These are phyloP conservation scores for Ammopiptanthus mongolicus DNA, from an alignment of 306 rosid genomes.

Conservation along the genomic window DNA sequence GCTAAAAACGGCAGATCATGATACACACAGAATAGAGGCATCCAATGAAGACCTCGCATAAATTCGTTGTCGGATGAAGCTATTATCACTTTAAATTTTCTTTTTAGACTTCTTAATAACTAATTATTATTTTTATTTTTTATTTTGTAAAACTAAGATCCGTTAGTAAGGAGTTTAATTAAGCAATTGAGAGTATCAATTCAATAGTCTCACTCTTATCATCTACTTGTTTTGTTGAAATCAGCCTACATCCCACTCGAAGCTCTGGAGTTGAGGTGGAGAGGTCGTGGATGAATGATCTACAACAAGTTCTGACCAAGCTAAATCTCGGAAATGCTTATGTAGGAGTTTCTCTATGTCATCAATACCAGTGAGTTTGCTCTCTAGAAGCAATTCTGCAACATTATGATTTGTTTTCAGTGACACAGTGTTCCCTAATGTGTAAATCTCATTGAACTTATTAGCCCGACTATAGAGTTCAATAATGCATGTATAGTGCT, in stretches of 20 bases:
- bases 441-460: conserved; percentile 20
- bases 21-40: neutral
- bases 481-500: conserved; percentile 48
- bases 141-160: too few relatives aligned
- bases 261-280: neutral
- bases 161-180: too few relatives aligned
- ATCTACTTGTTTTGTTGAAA: neutral
- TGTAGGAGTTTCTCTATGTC: conserved; percentile 20
- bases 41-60: neutral
- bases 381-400: conserved; percentile 27
- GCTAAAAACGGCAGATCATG: neutral
- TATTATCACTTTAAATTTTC: too few relatives aligned
- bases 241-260: neutral
- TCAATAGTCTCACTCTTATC: too few relatives aligned
- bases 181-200: too few relatives aligned
- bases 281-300: neutral
- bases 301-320: conserved; percentile 4
- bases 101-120: too few relatives aligned
- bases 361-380: conserved; percentile 15
- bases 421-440: neutral
- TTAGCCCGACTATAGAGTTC: conserved; percentile 40
- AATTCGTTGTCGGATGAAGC: too few relatives aligned
- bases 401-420: conserved; percentile 20
- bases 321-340: neutral
- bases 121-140: too few relatives aligned